Evolutionary conservation across 2,329 filamentous ascomycete genomes (phyloP), one percentile per base, ranked within the genome.

Genomic region (Anthostomella pinea): DNA sequence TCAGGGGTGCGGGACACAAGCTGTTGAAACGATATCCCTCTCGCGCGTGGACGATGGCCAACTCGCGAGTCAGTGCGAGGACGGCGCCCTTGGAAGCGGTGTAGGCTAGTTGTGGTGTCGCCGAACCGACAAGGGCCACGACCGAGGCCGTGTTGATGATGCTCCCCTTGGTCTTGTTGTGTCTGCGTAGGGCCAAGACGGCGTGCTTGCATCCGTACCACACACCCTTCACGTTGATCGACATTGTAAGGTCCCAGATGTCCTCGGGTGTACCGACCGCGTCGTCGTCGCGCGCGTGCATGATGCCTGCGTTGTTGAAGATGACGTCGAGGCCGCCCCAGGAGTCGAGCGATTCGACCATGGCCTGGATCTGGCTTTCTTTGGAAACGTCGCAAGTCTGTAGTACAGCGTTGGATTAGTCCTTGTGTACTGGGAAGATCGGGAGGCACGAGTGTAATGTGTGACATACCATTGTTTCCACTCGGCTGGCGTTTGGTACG

Each of bases 251-350:
- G 57, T 96, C 88, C 90, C 90, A 96, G 70, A 96, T 90, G 54
- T 79, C 81, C 69, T 95, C 88, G 33, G 87, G 82, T 2, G 89
- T 95, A 61, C 84, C 78, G 60, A 94, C 70, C 31, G 90, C 88
- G 63, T 88, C 83, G 57, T 78, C 82, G 62, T 89, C 85, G 39
- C 84, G 73, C 30, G 80, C 82, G 68, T 95, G 90, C 90, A 96
- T 96, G 65, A 96, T 96, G 37, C 90, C 90, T 16, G 90, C 90
- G 63, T 96, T 96, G 79, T 96, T 96, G 81, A 95, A 96, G 55
- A 95, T 87, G 58, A 95, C 73, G 62, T 96, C 90, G 3, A 93
- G 67, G 28, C 90, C 90, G 57, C 90, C 90, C 85, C 87, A 94
- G 39, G 77, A 60, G 64, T 96, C 90, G 39, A 91, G 68, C 8